These are phyloP conservation scores for Cardamine resedifolia DNA, from an alignment of 345 rosid species.

Conservation along the genomic window DNA sequence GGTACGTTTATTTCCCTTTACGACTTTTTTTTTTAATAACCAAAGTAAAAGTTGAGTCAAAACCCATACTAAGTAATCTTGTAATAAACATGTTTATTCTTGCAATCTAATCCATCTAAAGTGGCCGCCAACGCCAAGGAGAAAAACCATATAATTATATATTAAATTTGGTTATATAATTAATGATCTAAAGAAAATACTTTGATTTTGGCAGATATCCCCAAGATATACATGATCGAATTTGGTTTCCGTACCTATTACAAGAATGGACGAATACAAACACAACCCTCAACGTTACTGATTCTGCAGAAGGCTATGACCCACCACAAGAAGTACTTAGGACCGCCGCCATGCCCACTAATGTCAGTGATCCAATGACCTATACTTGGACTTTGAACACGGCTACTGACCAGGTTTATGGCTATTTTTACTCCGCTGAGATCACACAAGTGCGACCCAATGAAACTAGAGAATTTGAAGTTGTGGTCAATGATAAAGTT, in stretches of 20 bases:
- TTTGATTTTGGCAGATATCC: slow-evolving; percentile 28
- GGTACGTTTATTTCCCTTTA: background rate
- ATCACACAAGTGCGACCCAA: background rate
- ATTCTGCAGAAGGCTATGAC: background rate
- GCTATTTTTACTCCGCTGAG: slow-evolving; percentile 32
- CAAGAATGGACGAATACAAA: background rate
- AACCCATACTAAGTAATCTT: background rate
- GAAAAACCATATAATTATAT: no score
- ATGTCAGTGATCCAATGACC: slow-evolving; percentile 10
- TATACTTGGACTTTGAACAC: background rate
- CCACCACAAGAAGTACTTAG: slow-evolving; percentile 26
- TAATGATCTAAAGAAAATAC: background rate
- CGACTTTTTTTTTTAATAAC: background rate
- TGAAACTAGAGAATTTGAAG: background rate
- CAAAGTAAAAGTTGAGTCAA: background rate
- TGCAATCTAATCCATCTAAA: no score
- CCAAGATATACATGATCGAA: slow-evolving; percentile 38
- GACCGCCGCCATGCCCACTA: slow-evolving; percentile 24
- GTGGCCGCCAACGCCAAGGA: no score
- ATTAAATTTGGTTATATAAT: no score
- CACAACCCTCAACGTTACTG: slow-evolving; percentile 11
- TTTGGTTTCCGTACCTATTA: slow-evolving; percentile 26
- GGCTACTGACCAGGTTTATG: background rate
- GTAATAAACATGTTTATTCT: no score
- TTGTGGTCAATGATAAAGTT: background rate